Base-by-base conservation (phyloP, 108 stramenopile genomes). In the Aureococcus anophagefferens region DNA sequence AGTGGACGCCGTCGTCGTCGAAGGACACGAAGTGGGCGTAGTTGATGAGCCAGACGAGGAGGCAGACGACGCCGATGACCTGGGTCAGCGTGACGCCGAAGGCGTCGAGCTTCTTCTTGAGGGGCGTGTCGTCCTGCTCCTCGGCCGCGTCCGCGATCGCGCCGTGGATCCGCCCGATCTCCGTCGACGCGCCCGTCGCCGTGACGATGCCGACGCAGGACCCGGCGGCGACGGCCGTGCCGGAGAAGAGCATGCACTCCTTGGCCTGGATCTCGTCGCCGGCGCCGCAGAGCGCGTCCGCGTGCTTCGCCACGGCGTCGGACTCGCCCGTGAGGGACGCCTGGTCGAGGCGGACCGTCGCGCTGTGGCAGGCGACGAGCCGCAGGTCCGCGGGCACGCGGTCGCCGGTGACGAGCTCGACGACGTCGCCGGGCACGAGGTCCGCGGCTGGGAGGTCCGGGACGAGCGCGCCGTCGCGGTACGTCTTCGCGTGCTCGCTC, bases 361-460 rank as follows among this genome's bases (percentile, higher is more conserved):
- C 74, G 14, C 79, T 81, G 62, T 84, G 82, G 30, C 88, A 81
- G 30, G 76, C 65, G 29, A 91, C 15, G 32, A 93, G 5, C 29
- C 96, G 88, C 33, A 88, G 83, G 81, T 97, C 96, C 13, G 96
- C 96, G 3, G 96, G 94, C 30, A 97, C 82, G 75, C 93, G 94
- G 71, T 97, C 95, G 0, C 98, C 98, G 16, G 94, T 94, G 0
- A 86, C 78, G 14, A 99, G 62, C 31, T 83, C 66, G 33, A 99
- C 85, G 30, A 99, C 65, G 83, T 99, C 98, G 25, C 98, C 98
- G 0, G 96, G 96, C 30, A 99, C 98, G 35, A 99, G 76, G 73
- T 84, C 70, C 40, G 67, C 29, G 0, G 84, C 78, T 4, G 85
- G 80, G 15, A 85, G 67, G 4, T 74, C 74, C 30, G 46, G 74